Percentiles rank a stretch among this genome's conserved stretches.
Conservation (phyloP, 192 early-diverging fungal genomes). For the Globomyces pollinis-pini region DNA sequence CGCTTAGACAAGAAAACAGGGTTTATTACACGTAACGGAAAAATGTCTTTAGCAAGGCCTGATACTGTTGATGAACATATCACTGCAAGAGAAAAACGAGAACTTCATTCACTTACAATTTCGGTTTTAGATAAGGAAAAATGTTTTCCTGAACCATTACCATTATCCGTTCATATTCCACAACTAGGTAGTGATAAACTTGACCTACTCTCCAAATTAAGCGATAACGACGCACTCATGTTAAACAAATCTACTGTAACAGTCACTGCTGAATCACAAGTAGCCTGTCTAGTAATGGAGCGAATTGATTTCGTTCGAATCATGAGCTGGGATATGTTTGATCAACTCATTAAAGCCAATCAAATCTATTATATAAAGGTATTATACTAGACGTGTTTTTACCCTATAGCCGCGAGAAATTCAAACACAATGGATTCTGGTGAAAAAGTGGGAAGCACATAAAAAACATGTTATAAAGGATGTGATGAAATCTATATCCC, state of each 20-base stretch:
- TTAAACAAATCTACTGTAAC: slow-evolving; percentile 5
- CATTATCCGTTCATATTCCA: background rate
- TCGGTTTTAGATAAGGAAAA: background rate
- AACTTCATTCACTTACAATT: background rate
- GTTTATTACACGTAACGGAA: background rate
- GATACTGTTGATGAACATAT: slow-evolving; percentile 3
- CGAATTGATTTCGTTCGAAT: background rate
- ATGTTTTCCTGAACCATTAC: slow-evolving; percentile 3
- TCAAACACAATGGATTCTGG: slow-evolving; percentile 18
- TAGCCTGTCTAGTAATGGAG: background rate
- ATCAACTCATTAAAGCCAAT: background rate
- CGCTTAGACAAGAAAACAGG: background rate
- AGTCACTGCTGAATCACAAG: background rate
- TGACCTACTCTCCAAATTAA: background rate
- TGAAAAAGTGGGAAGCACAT: slow-evolving; percentile 15
- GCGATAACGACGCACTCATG: background rate
- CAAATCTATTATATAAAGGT: background rate
- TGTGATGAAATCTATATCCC: too few species aligned
- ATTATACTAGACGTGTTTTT: background rate
- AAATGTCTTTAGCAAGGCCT: background rate
- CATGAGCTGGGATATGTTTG: background rate
- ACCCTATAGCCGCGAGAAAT: background rate
- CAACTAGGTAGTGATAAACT: background rate
- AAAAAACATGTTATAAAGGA: slow-evolving; percentile 11
- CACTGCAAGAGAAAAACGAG: background rate